Percentiles rank a stretch among this genome's conserved stretches.
phyloP scores from a whole-genome alignment of 225 moss, liverwort and hornwort genomes.

The Physcomitrellopsis africana region DNA sequence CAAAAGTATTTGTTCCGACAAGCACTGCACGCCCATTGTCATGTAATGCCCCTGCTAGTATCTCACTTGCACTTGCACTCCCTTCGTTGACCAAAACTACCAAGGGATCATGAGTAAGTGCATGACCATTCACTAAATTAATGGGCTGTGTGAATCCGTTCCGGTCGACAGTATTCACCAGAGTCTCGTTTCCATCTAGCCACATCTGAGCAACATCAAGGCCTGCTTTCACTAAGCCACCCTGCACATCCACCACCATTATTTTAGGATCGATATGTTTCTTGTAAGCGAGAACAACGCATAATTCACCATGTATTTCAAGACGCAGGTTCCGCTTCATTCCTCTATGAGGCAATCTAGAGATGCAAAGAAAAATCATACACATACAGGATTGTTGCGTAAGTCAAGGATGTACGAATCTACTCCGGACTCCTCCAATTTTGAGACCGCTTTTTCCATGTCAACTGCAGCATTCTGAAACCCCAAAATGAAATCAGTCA shows the following conservation, averaged over 20 bases:
- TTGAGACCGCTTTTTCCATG: slow-evolving; percentile 79
- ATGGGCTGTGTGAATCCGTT: slow-evolving; percentile 87
- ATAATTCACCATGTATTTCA: neutral
- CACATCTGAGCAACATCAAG: slow-evolving; percentile 99
- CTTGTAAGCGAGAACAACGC: neutral
- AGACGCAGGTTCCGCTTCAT: neutral
- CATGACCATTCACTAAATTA: slow-evolving; percentile 81
- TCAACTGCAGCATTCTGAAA: slow-evolving; percentile 86
- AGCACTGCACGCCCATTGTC: slow-evolving; percentile 95
- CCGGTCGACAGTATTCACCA: slow-evolving; percentile 92
- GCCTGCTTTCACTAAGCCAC: slow-evolving; percentile 93
- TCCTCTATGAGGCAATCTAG: neutral
- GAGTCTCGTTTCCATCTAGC: slow-evolving; percentile 85
- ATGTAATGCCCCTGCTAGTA: slow-evolving; percentile 92
- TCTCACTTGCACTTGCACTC: slow-evolving; percentile 99
- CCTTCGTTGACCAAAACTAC: slow-evolving; percentile 94
- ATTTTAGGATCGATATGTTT: neutral
- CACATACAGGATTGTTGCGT: slow-evolving; percentile 92
- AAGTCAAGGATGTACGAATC: slow-evolving; percentile 90
- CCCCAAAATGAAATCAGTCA: slow-evolving; percentile 23
- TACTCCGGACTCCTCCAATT: slow-evolving; percentile 74
- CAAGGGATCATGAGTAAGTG: slow-evolving; percentile 85
- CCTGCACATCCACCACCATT: slow-evolving; percentile 60
- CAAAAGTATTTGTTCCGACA: slow-evolving; percentile 82
- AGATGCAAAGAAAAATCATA: neutral